Evolutionary conservation across 257 asterid genomes (phyloP), one percentile per base, ranked within the genome.

Genomic region (Phtheirospermum japonicum): DNA sequence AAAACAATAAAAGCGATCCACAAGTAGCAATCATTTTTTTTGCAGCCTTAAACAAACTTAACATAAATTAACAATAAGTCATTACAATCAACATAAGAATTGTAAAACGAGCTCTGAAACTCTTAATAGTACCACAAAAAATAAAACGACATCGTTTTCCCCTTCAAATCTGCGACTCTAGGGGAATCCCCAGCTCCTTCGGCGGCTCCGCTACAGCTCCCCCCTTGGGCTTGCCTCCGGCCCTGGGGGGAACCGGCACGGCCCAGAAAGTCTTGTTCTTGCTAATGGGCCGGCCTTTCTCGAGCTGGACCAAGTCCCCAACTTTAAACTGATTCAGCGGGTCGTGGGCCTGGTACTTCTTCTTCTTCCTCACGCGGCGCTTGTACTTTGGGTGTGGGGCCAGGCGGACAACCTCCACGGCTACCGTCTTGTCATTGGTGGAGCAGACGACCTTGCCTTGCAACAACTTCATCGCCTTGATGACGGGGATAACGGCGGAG

Each of bases 301-400:
- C 89, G 39, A 90, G 96, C 86, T 80, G 89, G 26, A 90, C 97
- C 34, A 61, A 6, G 53, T 90, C 96, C 50, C 97, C 97, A 62
- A 87, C 89, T 71, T 89, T 62, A 59, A 92, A 92, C 75, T 85
- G 95, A 71, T 92, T 92, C 45, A 64, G 30, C 37, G 87, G 91
- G 84, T 92, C 97, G 57, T 92, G 97, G 32, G 94, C 99, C 69
- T 92, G 99, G 80, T 75, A 92, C 87, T 72, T 92, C 96, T 86
- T 92, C 97, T 86, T 92, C 77, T 69, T 72, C 84, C 92, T 73
- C 64, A 89, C 89, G 26, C 99, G 83, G 9, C 97, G 89, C 80
- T 92, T 83, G 84, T 92, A 92, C 89, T 92, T 92, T 0, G 99
- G 99, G 67, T 92, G 99, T 4, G 95, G 95, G 40, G 96, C 93